phyloP scores from a whole-genome alignment of 2,329 filamentous ascomycete species.

The Xylaria polymorpha region DNA sequence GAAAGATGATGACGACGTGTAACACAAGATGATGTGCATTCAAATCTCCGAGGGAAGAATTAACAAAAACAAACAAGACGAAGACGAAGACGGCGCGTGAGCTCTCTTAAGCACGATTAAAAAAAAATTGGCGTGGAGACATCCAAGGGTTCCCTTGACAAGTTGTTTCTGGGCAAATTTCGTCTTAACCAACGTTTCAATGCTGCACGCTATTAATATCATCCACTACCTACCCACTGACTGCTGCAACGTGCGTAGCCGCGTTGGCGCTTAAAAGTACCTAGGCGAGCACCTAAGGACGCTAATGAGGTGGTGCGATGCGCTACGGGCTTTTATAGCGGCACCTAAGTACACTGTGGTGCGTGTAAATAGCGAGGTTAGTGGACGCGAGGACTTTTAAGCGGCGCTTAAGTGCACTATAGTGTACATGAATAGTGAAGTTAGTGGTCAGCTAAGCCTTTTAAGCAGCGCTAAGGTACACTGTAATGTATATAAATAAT shows the following conservation, averaged over 20 bases:
- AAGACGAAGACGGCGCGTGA: neutral
- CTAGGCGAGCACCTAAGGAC: neutral
- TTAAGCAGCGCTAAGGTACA: too few species aligned
- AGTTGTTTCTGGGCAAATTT: neutral
- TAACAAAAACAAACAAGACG: neutral
- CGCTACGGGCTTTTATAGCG: neutral
- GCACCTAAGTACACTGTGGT: too few species aligned
- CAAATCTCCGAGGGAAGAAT: neutral
- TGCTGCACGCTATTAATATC: constrained; percentile 8
- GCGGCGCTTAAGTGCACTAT: neutral
- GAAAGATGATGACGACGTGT: neutral
- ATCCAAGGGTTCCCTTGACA: constrained; percentile 5
- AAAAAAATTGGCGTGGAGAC: neutral
- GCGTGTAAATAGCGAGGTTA: neutral
- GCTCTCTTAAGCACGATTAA: neutral
- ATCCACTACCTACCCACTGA: too few species aligned
- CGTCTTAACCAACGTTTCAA: constrained; percentile 14
- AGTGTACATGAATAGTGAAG: neutral
- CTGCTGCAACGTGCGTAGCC: constrained; percentile 1
- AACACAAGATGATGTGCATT: neutral
- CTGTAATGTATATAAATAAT: too few species aligned
- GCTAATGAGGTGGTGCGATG: neutral
- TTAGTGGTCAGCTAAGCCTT: too few species aligned
- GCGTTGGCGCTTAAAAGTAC: constrained; percentile 1
- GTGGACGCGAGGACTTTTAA: neutral